Conservation (phyloP, 1,284 basidiomycete species). For the Malassezia psittaci region DNA sequence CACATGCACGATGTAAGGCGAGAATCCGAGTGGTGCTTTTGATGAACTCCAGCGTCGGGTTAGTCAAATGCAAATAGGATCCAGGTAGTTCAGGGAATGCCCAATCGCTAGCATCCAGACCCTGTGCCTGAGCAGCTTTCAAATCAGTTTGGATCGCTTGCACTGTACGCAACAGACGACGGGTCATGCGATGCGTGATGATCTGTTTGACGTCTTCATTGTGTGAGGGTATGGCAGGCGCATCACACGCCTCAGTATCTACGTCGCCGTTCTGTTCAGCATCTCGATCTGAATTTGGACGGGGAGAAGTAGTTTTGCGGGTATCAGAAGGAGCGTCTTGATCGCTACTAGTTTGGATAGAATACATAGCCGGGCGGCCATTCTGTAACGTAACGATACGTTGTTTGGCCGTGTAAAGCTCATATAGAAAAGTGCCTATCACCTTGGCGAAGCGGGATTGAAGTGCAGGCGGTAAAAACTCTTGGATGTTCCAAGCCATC, state of each 20-base stretch:
- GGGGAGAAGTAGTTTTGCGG: no score
- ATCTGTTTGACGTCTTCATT: constrained; percentile 54
- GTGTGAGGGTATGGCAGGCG: constrained; percentile 38
- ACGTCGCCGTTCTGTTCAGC: no score
- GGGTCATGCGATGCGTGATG: constrained; percentile 66
- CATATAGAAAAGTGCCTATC: constrained; percentile 74
- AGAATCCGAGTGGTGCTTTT: constrained; percentile 79
- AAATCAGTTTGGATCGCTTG: constrained; percentile 52
- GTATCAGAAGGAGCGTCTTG: neutral
- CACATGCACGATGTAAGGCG: constrained; percentile 59
- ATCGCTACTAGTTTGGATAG: constrained; percentile 45
- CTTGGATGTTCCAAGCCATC: constrained; percentile 90
- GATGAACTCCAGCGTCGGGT: constrained; percentile 74
- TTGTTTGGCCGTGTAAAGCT: constrained; percentile 68
- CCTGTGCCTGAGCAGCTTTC: constrained; percentile 47
- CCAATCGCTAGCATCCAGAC: constrained; percentile 50
- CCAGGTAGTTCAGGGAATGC: constrained; percentile 79
- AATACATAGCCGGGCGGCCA: constrained; percentile 58
- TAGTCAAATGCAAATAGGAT: constrained; percentile 63
- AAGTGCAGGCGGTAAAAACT: constrained; percentile 74
- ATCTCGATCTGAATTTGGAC: no score
- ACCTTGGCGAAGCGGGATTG: constrained; percentile 68
- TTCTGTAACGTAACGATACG: constrained; percentile 50
- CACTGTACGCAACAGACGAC: constrained; percentile 66
- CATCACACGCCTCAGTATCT: neutral